These are phyloP conservation scores for Pleurotus ostreatus DNA, from an alignment of 768 basidiomycete species.

Conservation along the genomic window DNA sequence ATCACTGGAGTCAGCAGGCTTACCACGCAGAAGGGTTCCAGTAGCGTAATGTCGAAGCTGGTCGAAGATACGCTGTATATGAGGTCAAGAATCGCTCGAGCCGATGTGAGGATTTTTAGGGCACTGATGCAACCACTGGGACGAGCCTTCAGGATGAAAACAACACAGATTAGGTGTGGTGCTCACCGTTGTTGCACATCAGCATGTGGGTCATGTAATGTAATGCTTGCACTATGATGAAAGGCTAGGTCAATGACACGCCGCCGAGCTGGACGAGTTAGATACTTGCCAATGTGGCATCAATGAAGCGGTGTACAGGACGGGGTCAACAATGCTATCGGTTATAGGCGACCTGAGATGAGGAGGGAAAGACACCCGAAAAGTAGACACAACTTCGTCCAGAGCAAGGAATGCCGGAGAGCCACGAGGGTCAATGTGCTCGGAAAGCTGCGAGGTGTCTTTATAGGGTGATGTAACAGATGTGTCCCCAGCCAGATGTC, in stretches of 20 bases:
- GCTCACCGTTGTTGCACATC: slow-evolving; percentile 37
- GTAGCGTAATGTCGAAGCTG: slow-evolving; percentile 64
- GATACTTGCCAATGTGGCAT: slow-evolving; percentile 37
- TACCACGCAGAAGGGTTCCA: slow-evolving; percentile 71
- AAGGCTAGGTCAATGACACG: neutral
- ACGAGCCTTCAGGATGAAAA: too few species aligned
- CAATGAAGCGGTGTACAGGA: slow-evolving; percentile 47
- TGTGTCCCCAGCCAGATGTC: slow-evolving; percentile 56
- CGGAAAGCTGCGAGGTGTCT: slow-evolving; percentile 33
- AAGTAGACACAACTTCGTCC: slow-evolving; percentile 53
- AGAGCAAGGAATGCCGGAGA: slow-evolving; percentile 62
- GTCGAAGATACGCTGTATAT: slow-evolving; percentile 66
- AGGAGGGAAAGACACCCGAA: slow-evolving; percentile 54
- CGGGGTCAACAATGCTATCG: slow-evolving; percentile 53
- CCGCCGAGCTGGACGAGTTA: neutral
- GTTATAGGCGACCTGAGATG: slow-evolving; percentile 53
- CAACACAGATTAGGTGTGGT: neutral
- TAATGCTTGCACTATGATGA: slow-evolving; percentile 51
- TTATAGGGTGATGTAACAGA: slow-evolving; percentile 36
- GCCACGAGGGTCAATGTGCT: slow-evolving; percentile 54
- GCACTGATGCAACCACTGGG: slow-evolving; percentile 59
- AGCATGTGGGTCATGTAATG: slow-evolving; percentile 77
- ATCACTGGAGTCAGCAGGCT: slow-evolving; percentile 16
- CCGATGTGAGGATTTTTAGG: slow-evolving; percentile 61
- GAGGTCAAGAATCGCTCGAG: slow-evolving; percentile 62